Percentiles rank a stretch among this genome's conserved stretches.
phyloP scores from a whole-genome alignment of 2,329 filamentous ascomycete genomes.

The Alternaria brassicae region DNA sequence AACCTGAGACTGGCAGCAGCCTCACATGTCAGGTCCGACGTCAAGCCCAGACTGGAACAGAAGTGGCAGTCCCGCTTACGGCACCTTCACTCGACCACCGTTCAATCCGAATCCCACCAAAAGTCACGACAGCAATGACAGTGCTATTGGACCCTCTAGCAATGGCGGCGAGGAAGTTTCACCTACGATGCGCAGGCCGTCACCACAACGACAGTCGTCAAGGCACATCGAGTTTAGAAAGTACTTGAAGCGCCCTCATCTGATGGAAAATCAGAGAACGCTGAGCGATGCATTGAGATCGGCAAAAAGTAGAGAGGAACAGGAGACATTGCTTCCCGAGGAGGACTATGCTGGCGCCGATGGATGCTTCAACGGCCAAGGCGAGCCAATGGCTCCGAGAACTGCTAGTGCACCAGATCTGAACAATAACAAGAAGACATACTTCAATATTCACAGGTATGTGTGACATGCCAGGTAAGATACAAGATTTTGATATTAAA shows the following conservation, averaged over 20 bases:
- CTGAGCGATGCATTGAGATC: constrained; percentile 49
- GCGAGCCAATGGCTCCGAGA: constrained; percentile 44
- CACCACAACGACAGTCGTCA: constrained; percentile 26
- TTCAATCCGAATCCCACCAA: constrained; percentile 19
- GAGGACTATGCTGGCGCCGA: constrained; percentile 56
- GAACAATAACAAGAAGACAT: constrained; percentile 72
- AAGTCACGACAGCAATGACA: constrained; percentile 29
- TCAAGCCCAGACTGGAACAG: constrained; percentile 36
- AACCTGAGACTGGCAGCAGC: constrained; percentile 4
- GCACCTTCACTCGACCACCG: constrained; percentile 31
- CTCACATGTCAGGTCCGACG: constrained; percentile 39
- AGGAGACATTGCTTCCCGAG: constrained; percentile 56
- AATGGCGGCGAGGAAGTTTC: constrained; percentile 30
- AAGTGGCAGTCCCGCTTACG: constrained; percentile 31
- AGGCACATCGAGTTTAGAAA: constrained; percentile 45
- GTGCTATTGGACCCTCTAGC: constrained; percentile 24
- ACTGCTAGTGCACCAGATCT: constrained; percentile 59
- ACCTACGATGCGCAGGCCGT: constrained; percentile 30
- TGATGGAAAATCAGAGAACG: constrained; percentile 42
- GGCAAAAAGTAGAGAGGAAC: constrained; percentile 56
- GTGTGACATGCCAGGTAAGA: background rate
- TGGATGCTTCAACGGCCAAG: constrained; percentile 53
- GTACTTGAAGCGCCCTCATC: constrained; percentile 43
- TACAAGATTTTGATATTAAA: background rate
- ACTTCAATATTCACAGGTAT: constrained; percentile 76